Percentiles rank a stretch among this genome's conserved stretches.
Evolutionary conservation across 2,329 filamentous ascomycete species (phyloP).

Genomic region (Hypoxylon sp.): DNA sequence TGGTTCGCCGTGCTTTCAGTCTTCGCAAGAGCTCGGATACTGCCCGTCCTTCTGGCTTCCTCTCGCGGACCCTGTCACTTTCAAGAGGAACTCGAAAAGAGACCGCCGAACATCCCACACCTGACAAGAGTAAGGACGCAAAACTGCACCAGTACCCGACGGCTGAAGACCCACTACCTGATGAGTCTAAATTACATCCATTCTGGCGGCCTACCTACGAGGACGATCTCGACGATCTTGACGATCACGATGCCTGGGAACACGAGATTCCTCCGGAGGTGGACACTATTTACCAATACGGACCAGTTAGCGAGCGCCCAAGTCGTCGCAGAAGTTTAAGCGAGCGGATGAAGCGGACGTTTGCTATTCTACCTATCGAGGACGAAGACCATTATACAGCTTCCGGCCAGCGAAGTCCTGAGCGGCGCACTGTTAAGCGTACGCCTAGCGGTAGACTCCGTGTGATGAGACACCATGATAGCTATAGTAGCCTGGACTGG

Average conservation of each 20-base stretch:
- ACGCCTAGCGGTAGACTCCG: constrained; percentile 72
- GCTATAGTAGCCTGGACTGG: constrained; percentile 52
- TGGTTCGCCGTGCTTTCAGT: constrained; percentile 69
- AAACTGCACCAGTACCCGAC: constrained; percentile 58
- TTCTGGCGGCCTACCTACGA: constrained; percentile 71
- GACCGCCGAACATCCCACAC: constrained; percentile 47
- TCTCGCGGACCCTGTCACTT: constrained; percentile 69
- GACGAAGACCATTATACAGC: constrained; percentile 58
- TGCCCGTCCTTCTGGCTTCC: constrained; percentile 59
- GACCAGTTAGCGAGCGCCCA: constrained; percentile 65
- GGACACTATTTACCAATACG: constrained; percentile 62
- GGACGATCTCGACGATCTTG: constrained; percentile 51
- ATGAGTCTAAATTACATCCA: constrained; percentile 71
- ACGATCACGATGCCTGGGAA: constrained; percentile 51
- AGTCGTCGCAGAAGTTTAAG: constrained; percentile 63
- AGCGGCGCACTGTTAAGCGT: constrained; percentile 71
- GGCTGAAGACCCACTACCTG: constrained; percentile 63
- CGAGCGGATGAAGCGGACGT: constrained; percentile 69
- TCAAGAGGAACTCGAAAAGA: constrained; percentile 59
- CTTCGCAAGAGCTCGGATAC: constrained; percentile 65
- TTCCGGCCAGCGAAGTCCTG: constrained; percentile 57
- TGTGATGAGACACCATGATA: constrained; percentile 69
- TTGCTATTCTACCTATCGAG: constrained; percentile 71
- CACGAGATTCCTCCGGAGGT: constrained; percentile 54
- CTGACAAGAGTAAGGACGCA: constrained; percentile 51